Evolutionary conservation across 2,329 filamentous ascomycete genomes (phyloP).

Genomic region (Drechslera avenae): DNA sequence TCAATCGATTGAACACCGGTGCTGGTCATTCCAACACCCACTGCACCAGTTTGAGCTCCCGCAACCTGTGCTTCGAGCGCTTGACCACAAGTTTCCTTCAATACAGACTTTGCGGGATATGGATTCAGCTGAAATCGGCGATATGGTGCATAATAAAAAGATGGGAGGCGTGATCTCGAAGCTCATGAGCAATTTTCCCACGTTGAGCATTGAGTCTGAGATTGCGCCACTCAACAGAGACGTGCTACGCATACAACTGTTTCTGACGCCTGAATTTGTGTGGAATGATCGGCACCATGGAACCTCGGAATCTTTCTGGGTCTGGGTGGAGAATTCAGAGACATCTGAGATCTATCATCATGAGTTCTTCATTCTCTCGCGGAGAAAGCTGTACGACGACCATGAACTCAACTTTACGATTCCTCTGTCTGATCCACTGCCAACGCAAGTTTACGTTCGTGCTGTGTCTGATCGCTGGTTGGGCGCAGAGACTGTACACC

Average conservation of each 20-base stretch:
- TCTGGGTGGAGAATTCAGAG: conserved; percentile 99
- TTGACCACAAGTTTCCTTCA: conserved; percentile 80
- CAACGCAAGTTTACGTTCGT: conserved; percentile 93
- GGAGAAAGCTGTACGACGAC: conserved; percentile 90
- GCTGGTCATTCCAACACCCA: conserved; percentile 95
- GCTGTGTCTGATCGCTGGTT: conserved; percentile 96
- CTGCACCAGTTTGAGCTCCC: conserved; percentile 94
- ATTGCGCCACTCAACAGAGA: conserved; percentile 95
- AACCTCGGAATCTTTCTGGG: conserved; percentile 93
- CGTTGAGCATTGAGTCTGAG: conserved; percentile 85
- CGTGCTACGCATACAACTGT: conserved; percentile 87
- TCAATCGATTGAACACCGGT: conserved; percentile 94
- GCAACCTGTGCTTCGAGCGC: conserved; percentile 77
- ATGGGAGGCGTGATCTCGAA: conserved; percentile 83
- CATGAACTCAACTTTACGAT: conserved; percentile 99
- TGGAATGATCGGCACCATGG: conserved; percentile 97
- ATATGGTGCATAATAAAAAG: conserved; percentile 85
- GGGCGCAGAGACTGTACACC: conserved; percentile 91
- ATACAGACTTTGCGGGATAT: conserved; percentile 90
- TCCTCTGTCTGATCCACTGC: conserved; percentile 87
- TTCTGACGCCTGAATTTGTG: conserved; percentile 82
- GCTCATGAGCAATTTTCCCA: conserved; percentile 89
- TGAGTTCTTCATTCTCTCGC: conserved; percentile 91
- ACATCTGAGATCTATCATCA: conserved; percentile 98
- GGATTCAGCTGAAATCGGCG: conserved; percentile 88